phyloP scores from a whole-genome alignment of 495 filamentous ascomycete species.

The Trichoderma asperelloides region DNA sequence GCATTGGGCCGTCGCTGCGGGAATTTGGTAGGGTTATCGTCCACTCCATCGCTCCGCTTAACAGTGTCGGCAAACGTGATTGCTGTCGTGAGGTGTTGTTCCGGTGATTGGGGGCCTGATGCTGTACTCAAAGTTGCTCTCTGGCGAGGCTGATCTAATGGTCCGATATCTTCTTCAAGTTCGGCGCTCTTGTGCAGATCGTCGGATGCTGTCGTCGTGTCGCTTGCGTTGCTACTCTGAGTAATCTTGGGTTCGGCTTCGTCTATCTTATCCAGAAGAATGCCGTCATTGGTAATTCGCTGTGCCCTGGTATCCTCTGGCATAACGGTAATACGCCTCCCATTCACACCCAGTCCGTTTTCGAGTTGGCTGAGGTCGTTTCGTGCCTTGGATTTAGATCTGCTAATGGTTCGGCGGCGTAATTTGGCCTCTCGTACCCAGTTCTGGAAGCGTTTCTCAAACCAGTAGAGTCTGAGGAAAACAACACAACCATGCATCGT shows the following conservation, averaged over 20 bases:
- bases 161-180: not conserved
- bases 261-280: constrained; percentile 26
- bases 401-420: constrained; percentile 33
- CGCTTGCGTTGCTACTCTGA: constrained; percentile 11
- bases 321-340: constrained; percentile 66
- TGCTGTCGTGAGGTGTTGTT: constrained; percentile 20
- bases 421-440: constrained; percentile 24
- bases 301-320: constrained; percentile 36
- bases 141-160: not conserved
- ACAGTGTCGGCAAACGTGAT: constrained; percentile 59
- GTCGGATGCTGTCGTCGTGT: constrained; percentile 8
- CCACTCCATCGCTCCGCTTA: constrained; percentile 34
- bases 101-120: not conserved
- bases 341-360: constrained; percentile 60
- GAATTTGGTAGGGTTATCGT: constrained; percentile 28
- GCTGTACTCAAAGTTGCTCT: not conserved
- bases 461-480: constrained; percentile 91
- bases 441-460: constrained; percentile 84
- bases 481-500: constrained; percentile 82
- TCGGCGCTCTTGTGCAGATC: not conserved
- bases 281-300: constrained; percentile 40
- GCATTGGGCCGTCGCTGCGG: constrained; percentile 53
- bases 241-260: constrained; percentile 8
- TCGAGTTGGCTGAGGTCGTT: constrained; percentile 18
- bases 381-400: constrained; percentile 46